Base-by-base conservation (phyloP, 176 grass and related monocot species). In the Lolium multiflorum region DNA sequence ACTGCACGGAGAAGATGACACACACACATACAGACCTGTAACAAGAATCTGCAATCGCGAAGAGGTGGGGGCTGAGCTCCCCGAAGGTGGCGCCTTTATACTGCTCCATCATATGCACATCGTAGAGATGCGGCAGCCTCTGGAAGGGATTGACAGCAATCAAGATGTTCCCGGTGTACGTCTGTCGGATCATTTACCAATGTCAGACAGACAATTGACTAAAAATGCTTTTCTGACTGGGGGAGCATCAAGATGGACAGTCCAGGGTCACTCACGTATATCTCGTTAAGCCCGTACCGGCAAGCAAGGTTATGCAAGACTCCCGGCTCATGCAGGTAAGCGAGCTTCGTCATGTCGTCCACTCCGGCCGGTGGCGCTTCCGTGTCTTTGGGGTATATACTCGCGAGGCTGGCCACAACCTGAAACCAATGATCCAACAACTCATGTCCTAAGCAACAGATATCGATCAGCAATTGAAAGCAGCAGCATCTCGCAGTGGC, bases 301-400 rank as follows among this genome's bases (percentile, higher is more conserved):
- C 87, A 98, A 1, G 80, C 54, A 41, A 98, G 96, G 62, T 98
- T 95, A 18, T 92, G 67, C 12, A 98, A 31, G 25, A 98, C 96
- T 38, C 93, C 96, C 7, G 96, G 96, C 56, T 98, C 96, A 77
- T 98, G 93, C 50, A 98, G 96, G 83, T 98, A 98, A 3, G 96
- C 93, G 12, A 98, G 88, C 89, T 95, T 98, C 1, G 96, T 98
- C 96, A 98, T 98, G 83, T 98, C 93, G 78, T 98, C 96, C 54
- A 98, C 96, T 84, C 96, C 96, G 3, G 91, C 83, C 1, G 91
- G 89, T 20, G 96, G 93, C 18, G 93, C 96, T 54, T 98, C 96
- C 9, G 88, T 93, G 78, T 98, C 96, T 58, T 98, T 98, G 12
- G 96, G 96, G 78, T 98, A 94, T 64, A 95, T 95, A 41, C 85